A percentile compares a stretch with the other conserved stretches of the same genome.
These are phyloP conservation scores for Pyrenophora tritici-repentis DNA, from an alignment of 2,329 filamentous ascomycete species.

Conservation along the genomic window DNA sequence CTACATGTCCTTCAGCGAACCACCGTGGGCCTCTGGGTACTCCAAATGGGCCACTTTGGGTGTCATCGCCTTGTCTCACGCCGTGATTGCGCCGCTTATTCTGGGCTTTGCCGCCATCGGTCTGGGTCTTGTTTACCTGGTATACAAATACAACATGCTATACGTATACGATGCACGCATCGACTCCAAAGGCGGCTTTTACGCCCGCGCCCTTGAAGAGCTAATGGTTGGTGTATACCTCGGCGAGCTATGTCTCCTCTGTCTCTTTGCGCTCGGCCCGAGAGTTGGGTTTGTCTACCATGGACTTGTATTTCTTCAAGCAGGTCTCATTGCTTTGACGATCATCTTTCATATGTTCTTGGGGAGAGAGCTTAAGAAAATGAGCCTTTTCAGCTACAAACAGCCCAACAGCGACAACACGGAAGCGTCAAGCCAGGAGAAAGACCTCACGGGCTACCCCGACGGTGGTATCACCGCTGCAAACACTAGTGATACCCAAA, in stretches of 20 bases:
- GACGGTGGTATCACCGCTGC: too few species aligned
- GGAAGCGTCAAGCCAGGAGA: constrained; percentile 14
- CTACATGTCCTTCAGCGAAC: constrained; percentile 47
- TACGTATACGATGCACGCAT: constrained; percentile 55
- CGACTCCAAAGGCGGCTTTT: constrained; percentile 54
- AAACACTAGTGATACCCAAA: too few species aligned
- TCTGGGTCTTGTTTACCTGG: constrained; percentile 53
- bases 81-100: constrained; percentile 55
- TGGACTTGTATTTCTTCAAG: constrained; percentile 50
- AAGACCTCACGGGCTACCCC: constrained; percentile 19
- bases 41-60: constrained; percentile 55
- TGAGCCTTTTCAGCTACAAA: constrained; percentile 38
- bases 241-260: constrained; percentile 53
- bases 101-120: constrained; percentile 54
- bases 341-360: constrained; percentile 50
- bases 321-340: constrained; percentile 48
- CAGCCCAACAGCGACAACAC: constrained; percentile 8
- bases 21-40: constrained; percentile 53
- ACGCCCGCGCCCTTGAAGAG: constrained; percentile 54
- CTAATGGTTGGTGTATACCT: constrained; percentile 56
- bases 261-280: constrained; percentile 51
- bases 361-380: constrained; percentile 34
- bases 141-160: constrained; percentile 56
- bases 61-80: constrained; percentile 53
- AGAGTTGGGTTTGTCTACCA: constrained; percentile 40